Evolutionary conservation across 2,329 filamentous ascomycete species (phyloP).

Genomic region (Curvularia verruculosa): DNA sequence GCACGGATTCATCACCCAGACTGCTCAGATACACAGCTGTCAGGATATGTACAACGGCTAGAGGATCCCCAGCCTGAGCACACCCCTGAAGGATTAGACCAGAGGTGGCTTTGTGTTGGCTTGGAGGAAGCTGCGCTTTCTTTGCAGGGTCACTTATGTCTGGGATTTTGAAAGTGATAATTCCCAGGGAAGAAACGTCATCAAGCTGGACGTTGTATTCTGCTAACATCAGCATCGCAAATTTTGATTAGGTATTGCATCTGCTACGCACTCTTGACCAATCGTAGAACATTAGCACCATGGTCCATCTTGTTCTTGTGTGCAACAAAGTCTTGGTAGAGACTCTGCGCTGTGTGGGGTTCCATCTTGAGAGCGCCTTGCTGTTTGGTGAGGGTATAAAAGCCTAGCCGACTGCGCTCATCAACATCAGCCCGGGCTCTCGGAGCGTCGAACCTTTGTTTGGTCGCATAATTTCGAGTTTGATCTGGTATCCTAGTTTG

Average conservation of each 20-base stretch:
- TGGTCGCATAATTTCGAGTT: slow-evolving; percentile 24
- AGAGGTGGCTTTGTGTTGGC: slow-evolving; percentile 29
- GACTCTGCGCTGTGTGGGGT: slow-evolving; percentile 25
- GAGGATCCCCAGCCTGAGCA: slow-evolving; percentile 34
- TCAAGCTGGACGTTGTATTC: slow-evolving; percentile 32
- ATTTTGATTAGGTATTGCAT: not conserved
- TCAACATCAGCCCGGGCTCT: slow-evolving; percentile 31
- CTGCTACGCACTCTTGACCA: slow-evolving; percentile 32
- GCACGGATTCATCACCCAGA: slow-evolving; percentile 14
- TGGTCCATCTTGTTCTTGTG: slow-evolving; percentile 28
- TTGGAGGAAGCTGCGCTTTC: slow-evolving; percentile 31
- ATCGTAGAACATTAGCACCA: slow-evolving; percentile 20
- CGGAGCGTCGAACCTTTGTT: slow-evolving; percentile 22
- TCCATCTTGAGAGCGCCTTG: slow-evolving; percentile 27
- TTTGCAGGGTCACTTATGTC: slow-evolving; percentile 28
- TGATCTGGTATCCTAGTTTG: slow-evolving; percentile 2
- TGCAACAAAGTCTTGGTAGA: slow-evolving; percentile 35
- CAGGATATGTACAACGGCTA: slow-evolving; percentile 39
- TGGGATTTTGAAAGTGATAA: slow-evolving; percentile 34
- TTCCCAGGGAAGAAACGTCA: slow-evolving; percentile 35
- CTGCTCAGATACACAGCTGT: slow-evolving; percentile 31
- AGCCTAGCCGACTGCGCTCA: slow-evolving; percentile 25
- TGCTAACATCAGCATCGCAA: slow-evolving; percentile 21
- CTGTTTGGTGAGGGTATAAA: slow-evolving; percentile 26
- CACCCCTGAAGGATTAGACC: slow-evolving; percentile 36